These are phyloP conservation scores for Colletotrichum viniferum DNA, from an alignment of 2,329 filamentous ascomycete genomes.

Conservation along the genomic window DNA sequence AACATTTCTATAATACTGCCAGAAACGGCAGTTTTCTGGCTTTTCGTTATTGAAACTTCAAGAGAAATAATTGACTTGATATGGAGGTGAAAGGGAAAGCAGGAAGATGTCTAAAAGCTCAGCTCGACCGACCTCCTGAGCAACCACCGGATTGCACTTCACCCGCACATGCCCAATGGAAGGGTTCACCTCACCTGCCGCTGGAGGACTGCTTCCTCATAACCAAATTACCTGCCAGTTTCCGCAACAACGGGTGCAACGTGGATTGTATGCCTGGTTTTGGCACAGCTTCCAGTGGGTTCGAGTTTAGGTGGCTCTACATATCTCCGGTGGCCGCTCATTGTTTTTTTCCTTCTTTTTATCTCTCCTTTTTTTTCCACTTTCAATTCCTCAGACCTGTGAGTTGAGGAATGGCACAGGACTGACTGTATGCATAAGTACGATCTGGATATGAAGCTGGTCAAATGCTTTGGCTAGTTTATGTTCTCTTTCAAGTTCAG, in stretches of 20 bases:
- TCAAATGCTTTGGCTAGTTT: accelerated
- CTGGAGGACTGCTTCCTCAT: background rate
- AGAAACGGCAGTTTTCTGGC: background rate
- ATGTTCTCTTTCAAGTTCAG: background rate
- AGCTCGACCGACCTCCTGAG: background rate
- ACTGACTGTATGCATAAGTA: background rate
- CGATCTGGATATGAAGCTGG: background rate
- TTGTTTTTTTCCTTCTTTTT: background rate
- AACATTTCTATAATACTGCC: background rate
- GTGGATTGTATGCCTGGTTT: background rate
- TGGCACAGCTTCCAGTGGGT: background rate
- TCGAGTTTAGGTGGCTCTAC: background rate
- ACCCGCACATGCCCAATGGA: background rate
- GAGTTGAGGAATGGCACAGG: background rate
- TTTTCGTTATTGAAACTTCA: no score
- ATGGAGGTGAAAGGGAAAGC: background rate
- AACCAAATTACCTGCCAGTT: background rate
- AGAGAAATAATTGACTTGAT: accelerated
- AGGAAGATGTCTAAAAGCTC: background rate
- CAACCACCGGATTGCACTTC: background rate
- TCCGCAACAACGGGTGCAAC: background rate
- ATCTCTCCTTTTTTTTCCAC: background rate
- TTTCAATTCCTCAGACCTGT: background rate
- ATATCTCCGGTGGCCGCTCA: background rate
- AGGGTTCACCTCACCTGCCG: background rate